Evolutionary conservation across 1,284 basidiomycete species (phyloP).

Genomic region (Cystobasidium sp.): DNA sequence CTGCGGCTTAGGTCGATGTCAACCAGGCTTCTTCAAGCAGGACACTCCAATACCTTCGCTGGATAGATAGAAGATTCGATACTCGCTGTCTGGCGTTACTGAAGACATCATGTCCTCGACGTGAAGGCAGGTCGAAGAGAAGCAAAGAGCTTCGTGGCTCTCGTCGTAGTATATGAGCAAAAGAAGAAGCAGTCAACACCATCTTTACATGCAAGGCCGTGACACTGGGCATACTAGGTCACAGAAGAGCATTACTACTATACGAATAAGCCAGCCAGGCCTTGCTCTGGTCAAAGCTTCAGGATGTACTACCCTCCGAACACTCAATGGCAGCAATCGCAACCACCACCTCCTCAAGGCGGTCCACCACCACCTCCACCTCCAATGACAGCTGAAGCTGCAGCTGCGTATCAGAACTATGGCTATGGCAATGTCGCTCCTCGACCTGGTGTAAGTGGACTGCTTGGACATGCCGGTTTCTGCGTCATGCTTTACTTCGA

Average conservation of each 20-base stretch:
- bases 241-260: neutral
- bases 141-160: no score
- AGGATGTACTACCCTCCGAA: slow-evolving; percentile 19
- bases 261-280: neutral
- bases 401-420: slow-evolving; percentile 37
- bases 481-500: neutral
- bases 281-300: neutral
- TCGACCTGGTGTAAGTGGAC: slow-evolving; percentile 18
- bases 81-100: no score
- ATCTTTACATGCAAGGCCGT: no score
- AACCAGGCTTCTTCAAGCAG: no score
- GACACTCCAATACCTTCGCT: no score
- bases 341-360: slow-evolving; percentile 9
- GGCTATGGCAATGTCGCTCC: slow-evolving; percentile 40
- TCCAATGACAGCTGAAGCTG: slow-evolving; percentile 30
- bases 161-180: no score
- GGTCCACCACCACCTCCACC: slow-evolving; percentile 6
- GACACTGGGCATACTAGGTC: no score
- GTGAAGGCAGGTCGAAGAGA: no score
- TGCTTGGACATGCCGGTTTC: neutral
- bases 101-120: no score
- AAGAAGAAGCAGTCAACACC: no score
- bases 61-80: no score
- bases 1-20: no score
- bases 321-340: slow-evolving; percentile 1